Evolutionary conservation across 2,329 filamentous ascomycete species (phyloP).

Genomic region (Alternaria burnsii): DNA sequence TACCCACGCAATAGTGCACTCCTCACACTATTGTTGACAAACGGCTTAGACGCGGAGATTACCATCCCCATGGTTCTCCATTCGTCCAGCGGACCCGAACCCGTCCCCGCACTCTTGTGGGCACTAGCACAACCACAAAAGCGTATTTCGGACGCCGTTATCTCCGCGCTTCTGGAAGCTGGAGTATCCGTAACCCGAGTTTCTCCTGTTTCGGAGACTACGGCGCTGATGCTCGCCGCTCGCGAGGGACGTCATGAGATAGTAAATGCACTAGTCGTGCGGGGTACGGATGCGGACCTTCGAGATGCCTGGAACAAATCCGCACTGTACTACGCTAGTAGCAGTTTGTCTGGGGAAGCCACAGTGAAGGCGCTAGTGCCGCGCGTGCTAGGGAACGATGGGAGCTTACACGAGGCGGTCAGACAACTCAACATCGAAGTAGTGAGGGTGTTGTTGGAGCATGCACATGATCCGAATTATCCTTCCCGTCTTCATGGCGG

Average conservation of each 20-base stretch:
- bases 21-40: slow-evolving; percentile 28
- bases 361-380: slow-evolving; percentile 59
- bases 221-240: slow-evolving; percentile 69
- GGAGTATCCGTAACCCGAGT: slow-evolving; percentile 67
- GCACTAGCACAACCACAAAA: slow-evolving; percentile 70
- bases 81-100: slow-evolving; percentile 61
- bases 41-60: slow-evolving; percentile 51
- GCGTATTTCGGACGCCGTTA: slow-evolving; percentile 65
- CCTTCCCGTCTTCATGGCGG: slow-evolving; percentile 70
- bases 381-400: slow-evolving; percentile 68
- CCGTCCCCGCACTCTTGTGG: slow-evolving; percentile 68
- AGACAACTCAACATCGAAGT: slow-evolving; percentile 66
- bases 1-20: slow-evolving; percentile 38
- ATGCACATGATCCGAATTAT: slow-evolving; percentile 71
- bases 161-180: slow-evolving; percentile 64
- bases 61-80: slow-evolving; percentile 56
- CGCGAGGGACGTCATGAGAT: slow-evolving; percentile 65
- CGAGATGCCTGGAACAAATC: slow-evolving; percentile 66
- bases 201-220: slow-evolving; percentile 61
- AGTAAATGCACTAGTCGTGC: slow-evolving; percentile 64
- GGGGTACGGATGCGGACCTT: slow-evolving; percentile 68
- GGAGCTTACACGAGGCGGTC: slow-evolving; percentile 72
- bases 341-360: slow-evolving; percentile 48
- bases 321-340: slow-evolving; percentile 68
- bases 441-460: slow-evolving; percentile 65